phyloP scores from a whole-genome alignment of 495 filamentous ascomycete species.

The Tuber aestivum region DNA sequence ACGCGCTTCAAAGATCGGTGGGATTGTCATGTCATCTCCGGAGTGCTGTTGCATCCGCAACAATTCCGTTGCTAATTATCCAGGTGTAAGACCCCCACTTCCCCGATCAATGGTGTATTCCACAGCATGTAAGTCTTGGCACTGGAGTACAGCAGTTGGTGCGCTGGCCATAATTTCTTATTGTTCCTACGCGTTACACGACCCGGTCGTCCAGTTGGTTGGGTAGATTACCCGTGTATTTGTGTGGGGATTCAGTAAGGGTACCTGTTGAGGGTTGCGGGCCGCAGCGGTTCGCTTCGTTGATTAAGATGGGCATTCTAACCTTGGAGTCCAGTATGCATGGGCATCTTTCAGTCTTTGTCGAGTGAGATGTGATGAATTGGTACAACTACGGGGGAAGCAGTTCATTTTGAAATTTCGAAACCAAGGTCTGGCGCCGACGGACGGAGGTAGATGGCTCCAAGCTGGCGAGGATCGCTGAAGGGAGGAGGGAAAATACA shows the following conservation, averaged over 20 bases:
- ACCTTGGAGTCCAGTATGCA: not conserved
- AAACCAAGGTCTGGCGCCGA: not conserved
- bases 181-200: not conserved
- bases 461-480: not conserved
- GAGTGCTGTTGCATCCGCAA: not conserved
- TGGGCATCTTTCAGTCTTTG: not conserved
- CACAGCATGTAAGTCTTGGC: not conserved
- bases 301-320: not conserved
- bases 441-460: not conserved
- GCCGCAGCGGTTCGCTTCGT: not conserved
- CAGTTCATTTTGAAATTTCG: not conserved
- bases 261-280: not conserved
- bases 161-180: not conserved
- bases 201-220: not conserved
- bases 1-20: not conserved
- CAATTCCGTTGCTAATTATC: not conserved
- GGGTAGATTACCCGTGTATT: not conserved
- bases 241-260: not conserved
- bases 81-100: not conserved
- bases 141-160: constrained; percentile 5
- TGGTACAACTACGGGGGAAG: not conserved
- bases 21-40: not conserved
- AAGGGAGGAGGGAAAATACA: not conserved
- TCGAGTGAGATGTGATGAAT: not conserved
- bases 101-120: not conserved